Percentiles rank a stretch among this genome's conserved stretches.
phyloP scores from a whole-genome alignment of 1,139 yeast species.

The Diutina scorzettiae region DNA sequence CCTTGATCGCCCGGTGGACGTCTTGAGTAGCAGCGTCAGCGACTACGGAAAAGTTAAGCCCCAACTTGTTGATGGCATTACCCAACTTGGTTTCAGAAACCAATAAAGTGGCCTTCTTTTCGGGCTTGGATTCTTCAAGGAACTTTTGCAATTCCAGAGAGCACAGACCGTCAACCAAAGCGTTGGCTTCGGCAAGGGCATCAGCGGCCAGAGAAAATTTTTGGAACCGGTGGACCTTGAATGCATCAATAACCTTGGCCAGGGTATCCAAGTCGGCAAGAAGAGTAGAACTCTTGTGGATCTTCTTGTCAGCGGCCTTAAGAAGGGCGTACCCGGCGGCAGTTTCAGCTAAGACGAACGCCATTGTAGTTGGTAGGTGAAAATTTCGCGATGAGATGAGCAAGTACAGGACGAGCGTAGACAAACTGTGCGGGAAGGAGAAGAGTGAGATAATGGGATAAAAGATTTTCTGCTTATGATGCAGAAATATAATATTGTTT shows the following conservation, averaged over 20 bases:
- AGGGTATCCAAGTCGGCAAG: conserved; percentile 72
- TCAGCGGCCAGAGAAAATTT: conserved; percentile 90
- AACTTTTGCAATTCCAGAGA: conserved; percentile 70
- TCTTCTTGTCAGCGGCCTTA: conserved; percentile 95
- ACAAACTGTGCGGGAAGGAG: neutral
- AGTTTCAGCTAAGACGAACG: conserved; percentile 93
- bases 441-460: too few relatives aligned
- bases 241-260: conserved; percentile 66
- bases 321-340: conserved; percentile 97
- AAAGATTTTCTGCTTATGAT: too few relatives aligned
- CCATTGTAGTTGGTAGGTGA: conserved; percentile 35
- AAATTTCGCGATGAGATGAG: conserved; percentile 6
- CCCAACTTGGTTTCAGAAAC: conserved; percentile 95
- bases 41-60: conserved; percentile 75
- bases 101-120: conserved; percentile 80
- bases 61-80: conserved; percentile 90
- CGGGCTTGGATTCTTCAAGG: conserved; percentile 71
- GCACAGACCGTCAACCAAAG: conserved; percentile 88
- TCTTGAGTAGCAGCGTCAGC: conserved; percentile 93
- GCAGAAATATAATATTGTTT: too few relatives aligned
- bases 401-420: too few relatives aligned
- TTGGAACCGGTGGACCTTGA: conserved; percentile 90
- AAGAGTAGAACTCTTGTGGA: conserved; percentile 70
- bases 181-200: conserved; percentile 91
- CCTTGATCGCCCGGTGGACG: conserved; percentile 89